Evolutionary conservation across 1,284 basidiomycete genomes (phyloP).

Genomic region (Cutaneotrichosporon sp.): DNA sequence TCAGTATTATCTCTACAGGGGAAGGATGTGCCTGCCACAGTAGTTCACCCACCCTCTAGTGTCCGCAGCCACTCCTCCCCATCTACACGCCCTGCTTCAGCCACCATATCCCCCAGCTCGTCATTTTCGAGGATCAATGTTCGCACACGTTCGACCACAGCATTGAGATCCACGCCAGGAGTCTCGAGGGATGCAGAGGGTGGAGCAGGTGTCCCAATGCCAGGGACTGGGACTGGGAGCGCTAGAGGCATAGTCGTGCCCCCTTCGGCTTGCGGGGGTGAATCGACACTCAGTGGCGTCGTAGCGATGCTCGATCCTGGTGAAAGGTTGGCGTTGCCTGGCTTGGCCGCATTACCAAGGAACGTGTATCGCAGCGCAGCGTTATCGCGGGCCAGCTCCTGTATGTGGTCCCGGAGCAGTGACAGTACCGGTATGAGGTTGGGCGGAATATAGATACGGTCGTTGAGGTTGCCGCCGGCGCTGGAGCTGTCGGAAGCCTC

Average conservation of each 20-base stretch:
- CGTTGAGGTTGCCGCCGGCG: neutral
- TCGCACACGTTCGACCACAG: slow-evolving; percentile 35
- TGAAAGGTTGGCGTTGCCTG: neutral
- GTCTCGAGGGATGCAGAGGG: neutral
- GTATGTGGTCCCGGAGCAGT: slow-evolving; percentile 33
- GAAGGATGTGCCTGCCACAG: neutral
- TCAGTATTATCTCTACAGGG: neutral
- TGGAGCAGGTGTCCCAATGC: neutral
- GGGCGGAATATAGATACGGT: slow-evolving; percentile 26
- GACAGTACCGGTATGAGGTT: slow-evolving; percentile 32
- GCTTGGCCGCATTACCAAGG: slow-evolving; percentile 17
- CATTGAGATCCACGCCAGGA: slow-evolving; percentile 26
- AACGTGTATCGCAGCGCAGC: slow-evolving; percentile 43
- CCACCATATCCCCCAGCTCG: slow-evolving; percentile 43
- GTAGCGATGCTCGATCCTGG: slow-evolving; percentile 15
- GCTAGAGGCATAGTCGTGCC: neutral
- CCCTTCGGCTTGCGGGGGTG: neutral
- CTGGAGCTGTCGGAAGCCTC: neutral
- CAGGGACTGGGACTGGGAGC: neutral
- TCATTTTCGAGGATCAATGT: slow-evolving; percentile 41
- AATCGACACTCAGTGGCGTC: slow-evolving; percentile 12
- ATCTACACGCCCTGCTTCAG: slow-evolving; percentile 29
- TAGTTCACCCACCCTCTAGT: slow-evolving; percentile 28
- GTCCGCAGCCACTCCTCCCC: slow-evolving; percentile 32
- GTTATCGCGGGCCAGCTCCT: slow-evolving; percentile 39